phyloP scores from a whole-genome alignment of 192 early-diverging fungal species.

The Gaertneriomyces sp. region DNA sequence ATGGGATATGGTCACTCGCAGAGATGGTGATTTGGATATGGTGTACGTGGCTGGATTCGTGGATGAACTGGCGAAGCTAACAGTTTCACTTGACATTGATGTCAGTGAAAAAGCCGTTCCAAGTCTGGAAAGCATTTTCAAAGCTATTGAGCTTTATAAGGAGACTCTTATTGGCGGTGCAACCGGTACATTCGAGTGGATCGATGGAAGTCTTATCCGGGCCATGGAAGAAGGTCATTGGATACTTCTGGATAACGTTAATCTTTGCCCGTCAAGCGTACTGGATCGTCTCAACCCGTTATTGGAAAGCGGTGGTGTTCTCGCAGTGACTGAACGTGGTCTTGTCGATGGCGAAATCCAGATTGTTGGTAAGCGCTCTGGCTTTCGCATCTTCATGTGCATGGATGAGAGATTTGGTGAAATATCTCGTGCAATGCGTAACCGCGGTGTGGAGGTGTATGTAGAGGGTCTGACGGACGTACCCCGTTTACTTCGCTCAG shows the following conservation, averaged over 20 bases:
- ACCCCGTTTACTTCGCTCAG: slow-evolving; percentile 16
- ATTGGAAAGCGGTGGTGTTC: slow-evolving; percentile 80
- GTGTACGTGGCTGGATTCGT: too few species aligned
- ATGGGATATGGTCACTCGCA: slow-evolving; percentile 12
- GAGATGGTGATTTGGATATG: background rate
- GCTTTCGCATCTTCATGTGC: slow-evolving; percentile 95
- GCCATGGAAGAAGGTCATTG: slow-evolving; percentile 88
- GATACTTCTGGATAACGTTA: slow-evolving; percentile 94
- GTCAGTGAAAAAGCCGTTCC: slow-evolving; percentile 5
- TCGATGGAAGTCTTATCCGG: slow-evolving; percentile 87
- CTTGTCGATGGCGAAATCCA: slow-evolving; percentile 69
- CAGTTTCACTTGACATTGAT: background rate
- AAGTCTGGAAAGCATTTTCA: slow-evolving; percentile 1
- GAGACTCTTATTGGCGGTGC: slow-evolving; percentile 21
- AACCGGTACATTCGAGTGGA: slow-evolving; percentile 91
- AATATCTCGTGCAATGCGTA: slow-evolving; percentile 94
- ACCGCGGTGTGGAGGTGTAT: slow-evolving; percentile 91
- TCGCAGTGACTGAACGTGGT: slow-evolving; percentile 90
- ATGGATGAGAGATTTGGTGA: slow-evolving; percentile 90
- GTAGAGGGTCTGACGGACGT: slow-evolving; percentile 40
- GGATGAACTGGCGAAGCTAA: too few species aligned
- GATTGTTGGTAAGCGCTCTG: slow-evolving; percentile 74
- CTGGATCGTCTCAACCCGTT: slow-evolving; percentile 93
- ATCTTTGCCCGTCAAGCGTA: slow-evolving; percentile 90
- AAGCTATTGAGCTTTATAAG: slow-evolving; percentile 11